Conservation (phyloP, 805 yeast species). For the Starmerella apis region DNA sequence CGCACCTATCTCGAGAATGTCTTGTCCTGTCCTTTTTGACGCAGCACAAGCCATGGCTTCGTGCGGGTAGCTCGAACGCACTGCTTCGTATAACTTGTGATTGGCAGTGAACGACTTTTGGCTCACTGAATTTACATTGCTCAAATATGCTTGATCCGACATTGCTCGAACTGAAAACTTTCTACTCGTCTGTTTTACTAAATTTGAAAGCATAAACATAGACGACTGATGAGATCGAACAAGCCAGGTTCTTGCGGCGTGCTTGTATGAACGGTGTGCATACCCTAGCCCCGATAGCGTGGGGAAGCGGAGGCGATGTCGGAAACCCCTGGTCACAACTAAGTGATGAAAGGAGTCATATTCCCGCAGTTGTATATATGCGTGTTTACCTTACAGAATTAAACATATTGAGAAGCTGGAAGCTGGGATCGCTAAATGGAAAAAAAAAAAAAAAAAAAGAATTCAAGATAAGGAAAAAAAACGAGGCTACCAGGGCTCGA, state of each 20-base stretch:
- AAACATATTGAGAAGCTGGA: not conserved
- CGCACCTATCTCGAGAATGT: conserved; percentile 43
- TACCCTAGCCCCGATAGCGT: not conserved
- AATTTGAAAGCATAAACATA: not conserved
- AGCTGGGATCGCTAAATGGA: not conserved
- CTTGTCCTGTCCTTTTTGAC: conserved; percentile 30
- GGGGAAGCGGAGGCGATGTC: not conserved
- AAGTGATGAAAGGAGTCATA: too few relatives aligned
- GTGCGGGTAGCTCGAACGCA: conserved; percentile 42
- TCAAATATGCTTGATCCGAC: not conserved
- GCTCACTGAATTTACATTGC: conserved; percentile 33
- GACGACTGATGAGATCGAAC: too few relatives aligned
- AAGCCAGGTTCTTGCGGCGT: too few relatives aligned
- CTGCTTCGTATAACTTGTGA: conserved; percentile 42
- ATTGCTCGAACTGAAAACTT: not conserved
- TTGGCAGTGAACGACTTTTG: conserved; percentile 43
- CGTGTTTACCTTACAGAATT: too few relatives aligned
- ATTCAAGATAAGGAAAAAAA: conserved; percentile 6
- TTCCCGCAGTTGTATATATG: too few relatives aligned
- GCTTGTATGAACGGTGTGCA: too few relatives aligned
- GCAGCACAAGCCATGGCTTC: conserved; percentile 37
- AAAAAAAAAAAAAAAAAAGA: not conserved
- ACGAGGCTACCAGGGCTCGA: conserved; percentile 26
- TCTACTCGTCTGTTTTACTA: not conserved
- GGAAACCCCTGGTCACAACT: too few relatives aligned